Percentiles rank a stretch among this genome's conserved stretches.
phyloP scores from a whole-genome alignment of 345 rosid genomes.

The Mallotus nudiflorus region DNA sequence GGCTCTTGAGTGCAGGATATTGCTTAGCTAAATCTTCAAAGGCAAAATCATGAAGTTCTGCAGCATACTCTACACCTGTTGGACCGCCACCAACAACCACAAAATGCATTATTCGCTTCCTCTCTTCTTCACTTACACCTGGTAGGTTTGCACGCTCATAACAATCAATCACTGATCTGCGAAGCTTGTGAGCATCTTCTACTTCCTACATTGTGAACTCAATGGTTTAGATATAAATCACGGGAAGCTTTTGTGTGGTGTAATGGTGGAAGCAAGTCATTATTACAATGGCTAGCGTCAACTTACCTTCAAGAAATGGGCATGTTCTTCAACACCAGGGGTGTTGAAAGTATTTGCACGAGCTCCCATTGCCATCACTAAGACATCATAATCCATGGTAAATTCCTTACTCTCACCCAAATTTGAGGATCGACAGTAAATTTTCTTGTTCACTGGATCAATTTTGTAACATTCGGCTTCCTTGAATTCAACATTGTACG shows the following conservation, averaged over 20 bases:
- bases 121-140: conserved; percentile 61
- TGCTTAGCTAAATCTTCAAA: conserved; percentile 56
- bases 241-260: too few relatives aligned
- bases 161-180: conserved; percentile 58
- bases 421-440: conserved; percentile 6
- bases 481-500: conserved; percentile 20
- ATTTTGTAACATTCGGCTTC: conserved; percentile 18
- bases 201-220: conserved; percentile 67
- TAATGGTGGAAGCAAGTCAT: too few relatives aligned
- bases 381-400: conserved; percentile 63
- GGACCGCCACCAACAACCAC: conserved; percentile 95
- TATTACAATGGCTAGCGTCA: too few relatives aligned
- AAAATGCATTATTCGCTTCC: conserved; percentile 66
- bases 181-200: conserved; percentile 68
- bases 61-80: conserved; percentile 86
- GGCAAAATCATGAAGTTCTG: conserved; percentile 75
- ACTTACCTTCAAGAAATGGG: conserved; percentile 65
- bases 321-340: conserved; percentile 74
- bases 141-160: conserved; percentile 80
- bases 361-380: conserved; percentile 75
- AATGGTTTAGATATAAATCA: background rate
- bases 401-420: conserved; percentile 42
- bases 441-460: conserved; percentile 15
- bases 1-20: conserved; percentile 53
- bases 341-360: conserved; percentile 74